Conservation (phyloP, 2,329 filamentous ascomycete genomes). For the Oidium heveae region DNA sequence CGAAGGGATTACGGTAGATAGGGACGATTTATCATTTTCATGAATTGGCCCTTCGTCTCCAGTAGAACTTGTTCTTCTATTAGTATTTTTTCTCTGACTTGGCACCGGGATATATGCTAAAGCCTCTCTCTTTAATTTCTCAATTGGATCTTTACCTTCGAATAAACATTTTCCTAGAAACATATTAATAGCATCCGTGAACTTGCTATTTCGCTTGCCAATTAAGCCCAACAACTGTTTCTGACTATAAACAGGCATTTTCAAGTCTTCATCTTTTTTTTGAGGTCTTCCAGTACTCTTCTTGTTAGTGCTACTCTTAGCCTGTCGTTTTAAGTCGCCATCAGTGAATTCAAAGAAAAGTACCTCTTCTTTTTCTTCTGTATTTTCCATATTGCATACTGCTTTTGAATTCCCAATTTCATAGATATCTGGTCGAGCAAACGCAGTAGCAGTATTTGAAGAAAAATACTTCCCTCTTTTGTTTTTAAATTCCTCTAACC, state of each 20-base stretch:
- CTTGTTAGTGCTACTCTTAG: slow-evolving; percentile 38
- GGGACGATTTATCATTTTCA: slow-evolving; percentile 15
- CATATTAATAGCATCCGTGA: slow-evolving; percentile 45
- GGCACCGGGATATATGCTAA: slow-evolving; percentile 36
- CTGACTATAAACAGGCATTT: slow-evolving; percentile 80
- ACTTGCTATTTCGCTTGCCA: slow-evolving; percentile 70
- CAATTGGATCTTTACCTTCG: slow-evolving; percentile 39
- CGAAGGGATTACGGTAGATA: too few relatives aligned
- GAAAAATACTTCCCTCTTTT: slow-evolving; percentile 9
- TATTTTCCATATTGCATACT: too few relatives aligned
- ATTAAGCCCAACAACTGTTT: slow-evolving; percentile 78
- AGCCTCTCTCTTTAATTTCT: slow-evolving; percentile 31
- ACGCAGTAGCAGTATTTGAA: slow-evolving; percentile 8
- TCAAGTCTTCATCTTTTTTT: slow-evolving; percentile 53
- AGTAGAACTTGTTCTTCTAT: slow-evolving; percentile 13
- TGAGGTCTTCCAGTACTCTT: slow-evolving; percentile 49
- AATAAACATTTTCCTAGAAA: slow-evolving; percentile 54
- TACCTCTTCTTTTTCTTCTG: slow-evolving; percentile 31
- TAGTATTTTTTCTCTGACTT: slow-evolving; percentile 18
- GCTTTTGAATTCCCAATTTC: too few relatives aligned
- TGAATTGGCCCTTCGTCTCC: too few relatives aligned
- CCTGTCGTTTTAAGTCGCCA: slow-evolving; percentile 66
- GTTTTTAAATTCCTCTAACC: too few relatives aligned
- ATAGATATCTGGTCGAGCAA: too few relatives aligned
- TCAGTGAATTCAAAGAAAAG: slow-evolving; percentile 84